phyloP scores from a whole-genome alignment of 1,139 yeast species.

The Geotrichum histeridarum region DNA sequence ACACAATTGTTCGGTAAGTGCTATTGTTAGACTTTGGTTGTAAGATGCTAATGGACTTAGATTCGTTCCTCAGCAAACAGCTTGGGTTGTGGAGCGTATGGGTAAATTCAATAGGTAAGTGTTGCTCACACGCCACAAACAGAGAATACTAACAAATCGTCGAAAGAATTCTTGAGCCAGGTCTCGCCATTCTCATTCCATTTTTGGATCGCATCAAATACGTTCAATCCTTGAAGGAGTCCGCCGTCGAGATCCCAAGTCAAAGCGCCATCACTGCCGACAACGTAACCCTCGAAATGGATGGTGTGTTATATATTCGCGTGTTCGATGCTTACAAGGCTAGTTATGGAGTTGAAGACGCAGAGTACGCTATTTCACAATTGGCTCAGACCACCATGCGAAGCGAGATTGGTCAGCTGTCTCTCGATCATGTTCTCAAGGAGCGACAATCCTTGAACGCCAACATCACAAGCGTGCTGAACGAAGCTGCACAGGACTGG shows the following conservation, averaged over 20 bases:
- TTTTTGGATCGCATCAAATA: conserved; percentile 70
- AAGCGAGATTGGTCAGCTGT: conserved; percentile 77
- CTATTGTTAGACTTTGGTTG: not conserved
- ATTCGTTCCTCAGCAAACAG: conserved; percentile 89
- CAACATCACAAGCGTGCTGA: conserved; percentile 69
- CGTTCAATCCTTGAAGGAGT: conserved; percentile 76
- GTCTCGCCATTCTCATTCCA: conserved; percentile 69
- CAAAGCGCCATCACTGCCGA: conserved; percentile 85
- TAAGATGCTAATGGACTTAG: not conserved
- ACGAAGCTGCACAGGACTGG: conserved; percentile 84
- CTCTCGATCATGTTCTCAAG: conserved; percentile 69
- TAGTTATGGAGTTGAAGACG: conserved; percentile 83
- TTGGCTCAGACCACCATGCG: conserved; percentile 90
- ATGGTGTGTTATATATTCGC: conserved; percentile 74
- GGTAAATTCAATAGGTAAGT: conserved; percentile 62
- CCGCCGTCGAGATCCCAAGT: conserved; percentile 76
- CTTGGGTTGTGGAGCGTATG: conserved; percentile 90
- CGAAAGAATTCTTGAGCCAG: conserved; percentile 59
- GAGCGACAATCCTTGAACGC: conserved; percentile 69
- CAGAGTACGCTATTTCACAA: conserved; percentile 78
- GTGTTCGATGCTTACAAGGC: conserved; percentile 82
- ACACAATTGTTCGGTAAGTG: conserved; percentile 52
- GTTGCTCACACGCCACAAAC: not conserved
- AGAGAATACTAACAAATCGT: not conserved
- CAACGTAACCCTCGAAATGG: conserved; percentile 78